phyloP scores from a whole-genome alignment of 2,329 filamentous ascomycete genomes.

The Fusarium acutatum region DNA sequence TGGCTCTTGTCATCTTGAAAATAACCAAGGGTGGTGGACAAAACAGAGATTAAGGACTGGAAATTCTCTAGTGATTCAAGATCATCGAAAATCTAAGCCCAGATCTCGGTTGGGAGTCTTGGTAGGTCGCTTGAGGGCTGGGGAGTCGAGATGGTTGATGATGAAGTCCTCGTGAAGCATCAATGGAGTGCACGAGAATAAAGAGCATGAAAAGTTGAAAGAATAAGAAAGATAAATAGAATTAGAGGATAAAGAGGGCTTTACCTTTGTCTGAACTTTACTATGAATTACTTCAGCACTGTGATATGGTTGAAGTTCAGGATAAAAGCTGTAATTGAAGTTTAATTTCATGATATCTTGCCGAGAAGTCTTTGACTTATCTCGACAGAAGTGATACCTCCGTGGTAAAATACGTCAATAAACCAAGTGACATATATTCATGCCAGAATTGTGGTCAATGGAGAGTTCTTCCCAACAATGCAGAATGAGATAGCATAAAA shows the following conservation, averaged over 20 bases:
- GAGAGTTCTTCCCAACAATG: accelerated
- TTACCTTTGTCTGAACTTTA: background rate
- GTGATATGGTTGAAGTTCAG: background rate
- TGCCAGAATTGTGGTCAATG: background rate
- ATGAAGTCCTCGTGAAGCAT: background rate
- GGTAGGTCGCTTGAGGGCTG: background rate
- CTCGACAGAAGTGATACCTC: accelerated
- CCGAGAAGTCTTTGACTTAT: background rate
- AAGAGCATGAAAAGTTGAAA: background rate
- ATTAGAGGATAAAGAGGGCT: background rate
- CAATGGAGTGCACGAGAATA: accelerated
- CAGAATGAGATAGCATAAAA: background rate
- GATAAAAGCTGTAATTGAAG: background rate
- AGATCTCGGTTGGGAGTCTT: background rate
- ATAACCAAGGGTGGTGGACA: background rate
- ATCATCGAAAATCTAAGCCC: accelerated
- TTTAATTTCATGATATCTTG: background rate
- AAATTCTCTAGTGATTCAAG: background rate
- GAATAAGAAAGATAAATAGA: background rate
- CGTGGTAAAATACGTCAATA: accelerated
- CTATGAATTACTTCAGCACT: background rate
- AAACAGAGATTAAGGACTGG: background rate
- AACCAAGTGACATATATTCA: background rate
- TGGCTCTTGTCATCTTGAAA: background rate
- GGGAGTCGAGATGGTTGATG: background rate